Conservation (phyloP, 805 yeast genomes). For the Nakazawaea peltata region DNA sequence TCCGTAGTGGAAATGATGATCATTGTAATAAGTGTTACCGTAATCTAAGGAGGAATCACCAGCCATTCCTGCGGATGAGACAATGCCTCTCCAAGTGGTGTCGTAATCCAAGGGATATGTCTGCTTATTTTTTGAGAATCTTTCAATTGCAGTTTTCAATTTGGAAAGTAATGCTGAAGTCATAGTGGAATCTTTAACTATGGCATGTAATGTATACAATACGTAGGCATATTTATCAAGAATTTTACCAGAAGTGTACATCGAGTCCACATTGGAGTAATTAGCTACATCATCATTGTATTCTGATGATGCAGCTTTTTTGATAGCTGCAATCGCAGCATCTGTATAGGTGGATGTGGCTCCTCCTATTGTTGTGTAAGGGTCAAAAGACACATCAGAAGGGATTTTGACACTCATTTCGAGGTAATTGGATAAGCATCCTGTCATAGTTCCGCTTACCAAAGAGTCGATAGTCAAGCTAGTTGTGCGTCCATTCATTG, state of each 20-base stretch:
- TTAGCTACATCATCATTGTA: slow-evolving; percentile 33
- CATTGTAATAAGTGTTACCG: slow-evolving; percentile 75
- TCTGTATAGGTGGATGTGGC: slow-evolving; percentile 14
- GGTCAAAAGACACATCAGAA: slow-evolving; percentile 34
- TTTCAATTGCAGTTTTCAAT: slow-evolving; percentile 59
- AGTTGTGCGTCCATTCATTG: slow-evolving; percentile 21
- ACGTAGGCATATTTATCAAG: slow-evolving; percentile 88
- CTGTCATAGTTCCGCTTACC: slow-evolving; percentile 41
- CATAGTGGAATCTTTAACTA: slow-evolving; percentile 48
- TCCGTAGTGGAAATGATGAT: slow-evolving; percentile 85
- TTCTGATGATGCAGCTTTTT: slow-evolving; percentile 29
- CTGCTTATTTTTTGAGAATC: slow-evolving; percentile 66
- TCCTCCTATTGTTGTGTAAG: slow-evolving; percentile 45
- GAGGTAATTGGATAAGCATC: slow-evolving; percentile 32
- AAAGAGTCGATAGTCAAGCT: slow-evolving; percentile 35
- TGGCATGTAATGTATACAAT: slow-evolving; percentile 59
- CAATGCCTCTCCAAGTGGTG: slow-evolving; percentile 66
- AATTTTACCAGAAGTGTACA: slow-evolving; percentile 80
- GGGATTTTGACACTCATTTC: slow-evolving; percentile 36
- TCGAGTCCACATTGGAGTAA: slow-evolving; percentile 35
- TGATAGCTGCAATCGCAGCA: slow-evolving; percentile 15
- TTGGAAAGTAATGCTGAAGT: slow-evolving; percentile 45
- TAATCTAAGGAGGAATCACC: slow-evolving; percentile 38
- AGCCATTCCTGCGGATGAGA: slow-evolving; percentile 53
- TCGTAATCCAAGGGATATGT: slow-evolving; percentile 72